Base-by-base conservation (phyloP, 2,329 filamentous ascomycete species). In the Drechmeria coniospora region DNA sequence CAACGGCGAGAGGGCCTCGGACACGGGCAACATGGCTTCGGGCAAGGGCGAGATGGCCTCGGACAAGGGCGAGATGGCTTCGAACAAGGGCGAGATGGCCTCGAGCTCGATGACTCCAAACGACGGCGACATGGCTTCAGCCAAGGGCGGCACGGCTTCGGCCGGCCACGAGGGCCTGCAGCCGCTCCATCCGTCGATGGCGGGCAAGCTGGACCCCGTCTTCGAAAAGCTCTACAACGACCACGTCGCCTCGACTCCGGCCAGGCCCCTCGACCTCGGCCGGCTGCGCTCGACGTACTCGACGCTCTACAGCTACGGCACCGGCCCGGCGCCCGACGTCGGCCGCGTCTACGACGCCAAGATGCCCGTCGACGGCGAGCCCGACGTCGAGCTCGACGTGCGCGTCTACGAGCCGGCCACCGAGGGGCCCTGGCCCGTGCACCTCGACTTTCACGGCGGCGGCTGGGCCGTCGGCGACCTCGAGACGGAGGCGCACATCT, bases 391-490 rank as follows among this genome's bases (percentile, higher is more conserved):
- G 33, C 32, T 46, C 27, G 39, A 47, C 3, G 46, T 62, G 2
- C 50, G 61, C 6, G 53, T 64, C 13, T 64, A 64, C 39, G 51
- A 57, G 28, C 61, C 61, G 1, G 47, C 47, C 0, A 32, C 41
- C 2, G 33, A 50, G 1, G 57, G 58, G 1, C 50, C 50, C 1
- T 61, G 59, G 44, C 60, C 61, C 1, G 60, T 61, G 4, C 58
- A 64, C 26, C 39, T 65, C 26, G 56, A 63, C 39, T 65, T 51
- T 30, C 61, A 66, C 32, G 61, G 62, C 12, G 62, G 62, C 14
- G 56, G 56, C 16, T 66, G 61, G 53, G 60, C 57, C 0, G 49
- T 65, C 2, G 63, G 62, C 2, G 61, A 63, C 32, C 45, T 65
- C 9, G 54, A 60, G 13, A 63, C 60, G 1, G 63, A 66, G 44